Conservation (phyloP, 1,284 basidiomycete species). For the Rhodotorula sp. region DNA sequence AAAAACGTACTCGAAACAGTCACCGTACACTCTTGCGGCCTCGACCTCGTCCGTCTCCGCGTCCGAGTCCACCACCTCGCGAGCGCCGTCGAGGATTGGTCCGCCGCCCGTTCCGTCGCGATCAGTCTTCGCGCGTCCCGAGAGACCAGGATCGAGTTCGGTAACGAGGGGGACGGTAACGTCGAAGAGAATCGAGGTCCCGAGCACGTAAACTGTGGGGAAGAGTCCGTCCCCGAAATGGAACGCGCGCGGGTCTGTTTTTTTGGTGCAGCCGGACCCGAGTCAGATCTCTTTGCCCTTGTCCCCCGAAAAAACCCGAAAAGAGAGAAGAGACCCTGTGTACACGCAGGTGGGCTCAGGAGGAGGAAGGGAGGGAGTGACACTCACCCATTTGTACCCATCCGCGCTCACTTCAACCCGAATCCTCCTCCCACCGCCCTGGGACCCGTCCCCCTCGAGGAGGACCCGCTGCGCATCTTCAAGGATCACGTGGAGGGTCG, state of each 20-base stretch:
- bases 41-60: neutral
- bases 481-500: constrained; percentile 31
- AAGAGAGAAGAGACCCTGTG: too few species aligned
- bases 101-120: neutral
- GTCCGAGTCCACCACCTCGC: constrained; percentile 8
- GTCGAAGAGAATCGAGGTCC: constrained; percentile 20
- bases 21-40: constrained; percentile 20
- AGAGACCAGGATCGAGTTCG: constrained; percentile 26
- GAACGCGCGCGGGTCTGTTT: neutral
- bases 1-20: constrained; percentile 4
- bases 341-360: too few species aligned
- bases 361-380: neutral
- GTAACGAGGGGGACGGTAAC: constrained; percentile 30
- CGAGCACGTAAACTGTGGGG: constrained; percentile 19
- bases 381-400: constrained; percentile 40
- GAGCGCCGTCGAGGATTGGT: neutral
- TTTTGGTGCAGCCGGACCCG: too few species aligned
- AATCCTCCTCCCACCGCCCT: neutral
- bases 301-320: too few species aligned
- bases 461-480: constrained; percentile 34
- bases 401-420: constrained; percentile 38
- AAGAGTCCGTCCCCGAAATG: neutral
- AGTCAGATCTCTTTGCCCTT: too few species aligned
- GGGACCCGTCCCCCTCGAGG: neutral
- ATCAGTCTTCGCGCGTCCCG: constrained; percentile 1